Evolutionary conservation across 2,329 filamentous ascomycete genomes (phyloP).

Genomic region (Penicillium griseofulvum): DNA sequence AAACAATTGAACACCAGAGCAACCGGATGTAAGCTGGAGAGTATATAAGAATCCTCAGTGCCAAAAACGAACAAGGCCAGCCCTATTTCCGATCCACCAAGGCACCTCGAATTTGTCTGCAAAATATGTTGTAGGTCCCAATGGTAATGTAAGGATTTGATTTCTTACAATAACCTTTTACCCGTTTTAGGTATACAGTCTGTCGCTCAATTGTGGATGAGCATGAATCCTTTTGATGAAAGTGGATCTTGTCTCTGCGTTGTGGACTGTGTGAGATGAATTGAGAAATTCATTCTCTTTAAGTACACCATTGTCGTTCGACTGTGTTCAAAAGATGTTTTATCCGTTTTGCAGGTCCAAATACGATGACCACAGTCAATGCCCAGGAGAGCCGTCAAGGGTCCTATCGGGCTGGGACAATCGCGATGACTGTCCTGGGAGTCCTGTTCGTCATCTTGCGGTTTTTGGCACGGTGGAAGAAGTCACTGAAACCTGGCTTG

Average conservation of each 20-base stretch:
- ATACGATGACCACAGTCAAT: neutral
- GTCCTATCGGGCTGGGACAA: constrained; percentile 6
- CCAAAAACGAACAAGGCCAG: neutral
- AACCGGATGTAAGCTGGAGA: neutral
- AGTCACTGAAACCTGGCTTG: neutral
- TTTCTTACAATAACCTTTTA: neutral
- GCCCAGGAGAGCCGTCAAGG: neutral
- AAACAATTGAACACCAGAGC: neutral
- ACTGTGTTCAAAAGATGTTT: neutral
- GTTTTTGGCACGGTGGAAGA: constrained; percentile 10
- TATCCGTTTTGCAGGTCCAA: neutral
- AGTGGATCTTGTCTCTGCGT: neutral
- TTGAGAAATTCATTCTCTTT: neutral
- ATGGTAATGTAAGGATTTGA: neutral
- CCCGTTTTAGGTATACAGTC: neutral
- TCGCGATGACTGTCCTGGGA: constrained; percentile 11
- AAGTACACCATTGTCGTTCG: neutral
- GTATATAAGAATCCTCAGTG: neutral
- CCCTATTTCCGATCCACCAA: neutral
- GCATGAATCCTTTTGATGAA: neutral
- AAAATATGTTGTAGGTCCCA: neutral
- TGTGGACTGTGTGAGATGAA: no score
- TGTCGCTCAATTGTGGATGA: neutral
- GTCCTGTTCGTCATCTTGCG: constrained; percentile 12
- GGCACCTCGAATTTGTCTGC: neutral